phyloP scores from a whole-genome alignment of 202 grass and related monocot genomes.

The Carex arenaria region DNA sequence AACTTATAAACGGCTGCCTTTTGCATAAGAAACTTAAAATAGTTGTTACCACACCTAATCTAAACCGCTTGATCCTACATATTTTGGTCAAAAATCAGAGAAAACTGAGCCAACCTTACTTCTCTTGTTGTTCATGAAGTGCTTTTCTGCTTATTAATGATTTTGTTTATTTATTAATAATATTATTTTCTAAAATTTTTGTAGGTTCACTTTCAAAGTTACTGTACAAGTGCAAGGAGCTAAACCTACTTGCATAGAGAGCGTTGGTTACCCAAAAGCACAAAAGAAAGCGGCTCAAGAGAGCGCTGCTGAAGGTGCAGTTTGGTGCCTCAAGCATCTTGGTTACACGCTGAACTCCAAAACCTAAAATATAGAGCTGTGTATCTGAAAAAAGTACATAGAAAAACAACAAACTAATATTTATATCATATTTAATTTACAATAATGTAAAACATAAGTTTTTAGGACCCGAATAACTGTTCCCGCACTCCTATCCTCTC shows the following conservation, averaged over 20 bases:
- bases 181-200: conserved; percentile 7
- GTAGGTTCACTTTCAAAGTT: conserved; percentile 89
- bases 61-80: background rate
- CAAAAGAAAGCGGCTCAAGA: conserved; percentile 70
- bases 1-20: background rate
- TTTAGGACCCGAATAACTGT: no score
- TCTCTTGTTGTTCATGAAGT: background rate
- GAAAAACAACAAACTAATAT: background rate
- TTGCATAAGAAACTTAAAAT: background rate
- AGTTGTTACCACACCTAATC: background rate
- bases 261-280: conserved; percentile 49
- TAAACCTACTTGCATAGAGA: conserved; percentile 41
- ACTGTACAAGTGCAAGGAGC: conserved; percentile 36
- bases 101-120: background rate
- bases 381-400: background rate
- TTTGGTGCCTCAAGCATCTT: conserved; percentile 66
- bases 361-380: background rate
- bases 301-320: conserved; percentile 67
- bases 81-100: background rate
- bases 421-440: no score
- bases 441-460: no score
- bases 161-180: background rate
- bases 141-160: background rate
- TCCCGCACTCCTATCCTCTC: no score
- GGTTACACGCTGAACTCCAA: conserved; percentile 37